These are phyloP conservation scores for Ascodesmis nigricans DNA, from an alignment of 495 filamentous ascomycete genomes.

Conservation along the genomic window DNA sequence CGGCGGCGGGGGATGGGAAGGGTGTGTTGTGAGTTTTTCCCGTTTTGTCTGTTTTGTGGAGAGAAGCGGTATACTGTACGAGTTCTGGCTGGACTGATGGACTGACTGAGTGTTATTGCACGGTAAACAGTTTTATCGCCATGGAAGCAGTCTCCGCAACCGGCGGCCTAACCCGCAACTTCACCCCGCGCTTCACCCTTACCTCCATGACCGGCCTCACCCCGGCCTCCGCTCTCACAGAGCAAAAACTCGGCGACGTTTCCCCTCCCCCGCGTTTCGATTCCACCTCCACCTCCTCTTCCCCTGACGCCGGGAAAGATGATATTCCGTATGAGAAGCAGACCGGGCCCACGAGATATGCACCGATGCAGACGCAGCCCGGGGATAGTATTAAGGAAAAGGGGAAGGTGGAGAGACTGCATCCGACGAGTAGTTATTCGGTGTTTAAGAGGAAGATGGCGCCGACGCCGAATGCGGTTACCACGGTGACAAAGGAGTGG, in stretches of 20 bases:
- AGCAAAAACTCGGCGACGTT: conserved; percentile 26
- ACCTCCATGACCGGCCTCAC: conserved; percentile 46
- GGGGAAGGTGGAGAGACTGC: conserved; percentile 30
- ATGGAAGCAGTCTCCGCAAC: conserved; percentile 33
- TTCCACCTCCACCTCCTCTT: conserved; percentile 2
- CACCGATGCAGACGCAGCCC: conserved; percentile 49
- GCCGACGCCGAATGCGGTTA: conserved; percentile 31
- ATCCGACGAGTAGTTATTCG: conserved; percentile 37
- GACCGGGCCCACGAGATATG: conserved; percentile 42
- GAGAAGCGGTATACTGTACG: too few species aligned
- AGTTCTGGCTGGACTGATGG: too few species aligned
- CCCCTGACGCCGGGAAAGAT: background rate
- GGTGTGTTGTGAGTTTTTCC: conserved; percentile 55
- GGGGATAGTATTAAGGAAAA: conserved; percentile 38
- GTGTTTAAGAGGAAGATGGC: conserved; percentile 38
- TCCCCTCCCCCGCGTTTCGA: conserved; percentile 26
- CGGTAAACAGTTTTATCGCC: conserved; percentile 39
- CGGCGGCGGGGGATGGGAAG: conserved; percentile 27
- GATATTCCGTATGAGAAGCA: conserved; percentile 38
- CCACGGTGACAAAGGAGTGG: conserved; percentile 36
- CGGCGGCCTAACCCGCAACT: conserved; percentile 34
- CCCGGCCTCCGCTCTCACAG: conserved; percentile 26
- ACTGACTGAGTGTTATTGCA: too few species aligned
- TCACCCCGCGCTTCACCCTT: conserved; percentile 42
- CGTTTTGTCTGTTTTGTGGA: too few species aligned